Percentiles rank a stretch among this genome's conserved stretches.
phyloP scores from a whole-genome alignment of 1,284 basidiomycete genomes.

The Lentinus polychrous region DNA sequence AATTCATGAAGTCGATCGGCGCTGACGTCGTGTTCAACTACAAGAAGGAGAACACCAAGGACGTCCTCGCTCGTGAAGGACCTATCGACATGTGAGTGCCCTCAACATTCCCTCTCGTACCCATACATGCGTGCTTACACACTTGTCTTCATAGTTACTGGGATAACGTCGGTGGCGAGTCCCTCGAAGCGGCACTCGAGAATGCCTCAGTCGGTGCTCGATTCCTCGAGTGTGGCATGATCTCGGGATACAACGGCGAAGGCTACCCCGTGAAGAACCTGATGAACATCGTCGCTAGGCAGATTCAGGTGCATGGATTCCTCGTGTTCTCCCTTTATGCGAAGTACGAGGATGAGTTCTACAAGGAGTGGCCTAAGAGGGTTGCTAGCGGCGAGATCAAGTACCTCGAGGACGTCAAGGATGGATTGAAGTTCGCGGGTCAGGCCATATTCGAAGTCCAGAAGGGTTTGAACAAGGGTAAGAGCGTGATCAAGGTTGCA shows the following conservation, averaged over 20 bases:
- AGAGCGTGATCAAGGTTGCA: constrained; percentile 37
- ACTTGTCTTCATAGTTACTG: constrained; percentile 31
- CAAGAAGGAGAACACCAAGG: constrained; percentile 46
- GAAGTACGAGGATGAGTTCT: constrained; percentile 39
- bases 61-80: constrained; percentile 52
- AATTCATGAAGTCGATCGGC: constrained; percentile 55
- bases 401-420: constrained; percentile 46
- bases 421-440: constrained; percentile 47
- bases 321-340: constrained; percentile 35
- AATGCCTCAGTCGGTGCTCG: constrained; percentile 43
- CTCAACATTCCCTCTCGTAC: neutral
- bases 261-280: constrained; percentile 23
- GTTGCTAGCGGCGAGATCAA: constrained; percentile 54
- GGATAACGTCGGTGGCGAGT: constrained; percentile 62
- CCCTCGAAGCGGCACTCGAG: constrained; percentile 50
- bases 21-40: constrained; percentile 74
- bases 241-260: constrained; percentile 25
- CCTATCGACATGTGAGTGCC: constrained; percentile 41
- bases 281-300: constrained; percentile 37
- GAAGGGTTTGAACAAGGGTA: constrained; percentile 52
- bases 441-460: constrained; percentile 47
- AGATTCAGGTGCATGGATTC: constrained; percentile 56
- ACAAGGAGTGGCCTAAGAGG: constrained; percentile 42
- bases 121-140: neutral
- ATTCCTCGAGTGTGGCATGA: constrained; percentile 37